phyloP scores from a whole-genome alignment of 495 filamentous ascomycete species.

The Rusavskia elegans region DNA sequence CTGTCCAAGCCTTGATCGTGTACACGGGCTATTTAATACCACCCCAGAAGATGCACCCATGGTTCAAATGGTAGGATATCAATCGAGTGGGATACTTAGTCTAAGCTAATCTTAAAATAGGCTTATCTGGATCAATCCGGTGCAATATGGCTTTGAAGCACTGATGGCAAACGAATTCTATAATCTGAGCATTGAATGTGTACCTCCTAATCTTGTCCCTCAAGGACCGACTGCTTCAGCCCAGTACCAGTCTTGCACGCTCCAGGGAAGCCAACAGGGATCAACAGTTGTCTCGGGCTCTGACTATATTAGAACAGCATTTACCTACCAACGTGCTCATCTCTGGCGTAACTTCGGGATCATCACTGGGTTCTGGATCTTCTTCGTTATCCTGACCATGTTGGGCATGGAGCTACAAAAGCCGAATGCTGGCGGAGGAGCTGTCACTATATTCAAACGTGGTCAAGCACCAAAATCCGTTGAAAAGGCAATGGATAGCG shows the following conservation, averaged over 20 bases:
- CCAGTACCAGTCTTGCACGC: slow-evolving; percentile 42
- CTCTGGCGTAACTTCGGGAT: slow-evolving; percentile 50
- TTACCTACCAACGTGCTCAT: slow-evolving; percentile 37
- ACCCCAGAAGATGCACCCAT: slow-evolving; percentile 55
- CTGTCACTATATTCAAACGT: slow-evolving; percentile 52
- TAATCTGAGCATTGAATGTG: slow-evolving; percentile 29
- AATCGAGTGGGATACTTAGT: too few relatives aligned
- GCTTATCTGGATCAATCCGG: slow-evolving; percentile 56
- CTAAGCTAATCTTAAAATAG: background rate
- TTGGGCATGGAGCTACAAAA: slow-evolving; percentile 54
- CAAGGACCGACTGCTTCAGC: slow-evolving; percentile 39
- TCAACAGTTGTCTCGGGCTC: slow-evolving; percentile 33
- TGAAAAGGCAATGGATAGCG: slow-evolving; percentile 27
- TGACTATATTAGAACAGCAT: slow-evolving; percentile 35
- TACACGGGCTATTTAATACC: slow-evolving; percentile 76
- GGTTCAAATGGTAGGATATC: slow-evolving; percentile 48
- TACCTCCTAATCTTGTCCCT: slow-evolving; percentile 41
- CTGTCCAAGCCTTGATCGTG: slow-evolving; percentile 49
- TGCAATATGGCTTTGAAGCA: slow-evolving; percentile 59
- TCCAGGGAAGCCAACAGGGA: slow-evolving; percentile 38
- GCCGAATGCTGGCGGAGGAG: slow-evolving; percentile 53
- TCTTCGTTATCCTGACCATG: slow-evolving; percentile 39
- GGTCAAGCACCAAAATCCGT: slow-evolving; percentile 41
- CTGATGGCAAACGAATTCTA: slow-evolving; percentile 46
- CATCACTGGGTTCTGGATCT: slow-evolving; percentile 37